Percentiles rank a stretch among this genome's conserved stretches.
Evolutionary conservation across 768 basidiomycete genomes (phyloP).

Genomic region (Rhizopogon salebrosus): DNA sequence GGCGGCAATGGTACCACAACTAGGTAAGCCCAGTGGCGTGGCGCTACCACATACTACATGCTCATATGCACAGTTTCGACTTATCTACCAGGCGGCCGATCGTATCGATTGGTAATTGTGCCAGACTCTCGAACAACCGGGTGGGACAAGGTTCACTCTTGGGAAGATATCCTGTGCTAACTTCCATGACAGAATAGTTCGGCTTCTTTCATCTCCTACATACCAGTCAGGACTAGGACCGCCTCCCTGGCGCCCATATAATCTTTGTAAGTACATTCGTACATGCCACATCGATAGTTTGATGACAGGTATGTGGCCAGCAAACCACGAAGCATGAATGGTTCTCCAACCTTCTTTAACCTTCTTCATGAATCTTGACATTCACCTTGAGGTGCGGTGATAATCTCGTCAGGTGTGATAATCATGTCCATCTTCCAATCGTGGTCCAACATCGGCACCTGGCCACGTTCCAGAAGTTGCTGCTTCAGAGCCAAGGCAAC

Average conservation of each 20-base stretch:
- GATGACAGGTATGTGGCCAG: not conserved
- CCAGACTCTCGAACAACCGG: constrained; percentile 36
- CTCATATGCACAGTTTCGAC: constrained; percentile 19
- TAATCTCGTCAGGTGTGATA: constrained; percentile 40
- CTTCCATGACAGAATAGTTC: constrained; percentile 29
- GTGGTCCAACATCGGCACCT: constrained; percentile 48
- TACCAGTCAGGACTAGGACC: constrained; percentile 9
- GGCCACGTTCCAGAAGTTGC: constrained; percentile 48
- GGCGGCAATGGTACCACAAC: constrained; percentile 62
- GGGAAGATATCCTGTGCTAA: constrained; percentile 9
- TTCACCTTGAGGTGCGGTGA: constrained; percentile 12
- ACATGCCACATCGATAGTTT: not conserved
- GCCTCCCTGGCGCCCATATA: constrained; percentile 14
- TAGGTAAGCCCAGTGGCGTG: constrained; percentile 34
- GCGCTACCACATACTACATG: not conserved
- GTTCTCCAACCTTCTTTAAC: not conserved
- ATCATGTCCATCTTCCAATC: constrained; percentile 66
- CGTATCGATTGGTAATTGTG: constrained; percentile 38
- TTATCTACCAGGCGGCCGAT: constrained; percentile 39
- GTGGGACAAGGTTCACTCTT: constrained; percentile 26
- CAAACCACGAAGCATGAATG: not conserved
- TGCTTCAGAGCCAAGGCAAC: constrained; percentile 64
- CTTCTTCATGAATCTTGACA: not conserved
- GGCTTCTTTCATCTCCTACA: constrained; percentile 34
- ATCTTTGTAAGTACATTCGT: constrained; percentile 11